A percentile compares a stretch with the other conserved stretches of the same genome.
Evolutionary conservation across 2,329 filamentous ascomycete genomes (phyloP).

Genomic region (Ceratocystis eucalypticola): DNA sequence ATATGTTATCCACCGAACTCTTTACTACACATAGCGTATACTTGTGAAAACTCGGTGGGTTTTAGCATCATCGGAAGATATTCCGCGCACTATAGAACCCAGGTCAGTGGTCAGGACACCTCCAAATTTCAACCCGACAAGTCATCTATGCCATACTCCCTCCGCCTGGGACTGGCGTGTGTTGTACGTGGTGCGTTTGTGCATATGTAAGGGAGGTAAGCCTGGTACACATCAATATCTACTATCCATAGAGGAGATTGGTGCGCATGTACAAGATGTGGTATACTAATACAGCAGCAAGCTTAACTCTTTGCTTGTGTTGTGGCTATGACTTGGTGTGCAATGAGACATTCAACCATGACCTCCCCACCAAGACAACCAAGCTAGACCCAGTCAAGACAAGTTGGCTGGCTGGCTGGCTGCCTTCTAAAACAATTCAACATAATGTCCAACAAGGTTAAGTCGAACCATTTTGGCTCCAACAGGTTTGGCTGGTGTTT

Average conservation of each 20-base stretch:
- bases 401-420: neutral
- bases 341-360: neutral
- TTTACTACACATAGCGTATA: neutral
- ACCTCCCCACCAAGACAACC: neutral
- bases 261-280: neutral
- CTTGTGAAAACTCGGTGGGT: neutral
- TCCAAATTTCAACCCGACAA: neutral
- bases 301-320: neutral
- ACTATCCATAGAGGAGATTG: neutral
- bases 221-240: neutral
- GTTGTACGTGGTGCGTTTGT: neutral
- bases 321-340: neutral
- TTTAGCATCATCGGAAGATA: neutral
- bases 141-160: neutral
- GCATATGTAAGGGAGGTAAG: neutral
- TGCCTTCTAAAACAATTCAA: neutral
- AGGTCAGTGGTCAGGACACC: neutral
- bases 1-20: neutral
- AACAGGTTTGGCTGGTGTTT: neutral
- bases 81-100: neutral
- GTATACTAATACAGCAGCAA: neutral
- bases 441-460: neutral
- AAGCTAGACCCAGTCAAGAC: neutral
- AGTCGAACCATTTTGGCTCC: neutral
- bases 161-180: neutral